phyloP scores from a whole-genome alignment of 371 early-diverging fungal genomes.

The Rhizopus stolonifer region DNA sequence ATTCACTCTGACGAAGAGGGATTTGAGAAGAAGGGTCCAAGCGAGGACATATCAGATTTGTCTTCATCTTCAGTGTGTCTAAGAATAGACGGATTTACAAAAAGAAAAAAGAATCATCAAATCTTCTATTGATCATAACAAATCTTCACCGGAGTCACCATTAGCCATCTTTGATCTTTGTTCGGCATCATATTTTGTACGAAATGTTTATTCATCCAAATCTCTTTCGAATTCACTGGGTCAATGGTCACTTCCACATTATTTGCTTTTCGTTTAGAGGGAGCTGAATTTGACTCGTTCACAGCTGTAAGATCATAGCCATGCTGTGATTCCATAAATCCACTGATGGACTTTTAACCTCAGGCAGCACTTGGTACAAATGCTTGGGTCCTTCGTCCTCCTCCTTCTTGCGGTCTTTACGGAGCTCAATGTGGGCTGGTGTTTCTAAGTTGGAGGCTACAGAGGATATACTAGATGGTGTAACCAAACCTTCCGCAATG shows the following conservation, averaged over 20 bases:
- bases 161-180: conserved; percentile 47
- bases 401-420: conserved; percentile 66
- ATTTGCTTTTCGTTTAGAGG: conserved; percentile 54
- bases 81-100: no score
- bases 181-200: conserved; percentile 73
- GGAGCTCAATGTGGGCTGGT: conserved; percentile 88
- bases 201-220: conserved; percentile 71
- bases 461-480: conserved; percentile 87
- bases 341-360: conserved; percentile 74
- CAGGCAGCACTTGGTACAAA: conserved; percentile 86
- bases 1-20: no score
- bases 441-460: conserved; percentile 87
- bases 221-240: conserved; percentile 73
- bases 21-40: no score
- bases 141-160: conserved; percentile 59
- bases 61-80: no score
- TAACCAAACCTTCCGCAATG: conserved; percentile 71
- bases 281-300: conserved; percentile 26
- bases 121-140: no score
- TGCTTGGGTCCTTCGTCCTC: conserved; percentile 71
- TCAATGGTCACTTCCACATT: conserved; percentile 75
- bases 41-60: no score
- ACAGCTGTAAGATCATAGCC: conserved; percentile 78
- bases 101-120: no score
- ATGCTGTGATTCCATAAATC: conserved; percentile 94